phyloP scores from a whole-genome alignment of 331 rosid genomes.

The Malus hybrid region DNA sequence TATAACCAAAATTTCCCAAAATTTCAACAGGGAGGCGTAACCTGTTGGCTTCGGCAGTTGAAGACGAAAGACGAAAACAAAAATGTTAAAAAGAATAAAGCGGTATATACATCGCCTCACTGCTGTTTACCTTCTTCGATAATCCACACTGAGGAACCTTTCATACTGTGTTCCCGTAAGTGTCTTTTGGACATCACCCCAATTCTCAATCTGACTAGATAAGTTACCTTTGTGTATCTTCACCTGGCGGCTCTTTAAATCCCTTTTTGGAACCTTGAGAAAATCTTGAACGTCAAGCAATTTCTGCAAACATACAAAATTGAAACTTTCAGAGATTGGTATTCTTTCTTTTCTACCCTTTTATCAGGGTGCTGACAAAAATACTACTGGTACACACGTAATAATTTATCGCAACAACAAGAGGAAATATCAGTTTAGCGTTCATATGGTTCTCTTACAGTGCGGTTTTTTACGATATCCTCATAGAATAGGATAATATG shows the following conservation, averaged over 20 bases:
- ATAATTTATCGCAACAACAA: neutral
- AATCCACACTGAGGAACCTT: constrained; percentile 46
- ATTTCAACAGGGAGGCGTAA: constrained; percentile 42
- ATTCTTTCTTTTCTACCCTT: neutral
- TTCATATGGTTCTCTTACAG: constrained; percentile 42
- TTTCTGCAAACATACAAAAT: constrained; percentile 51
- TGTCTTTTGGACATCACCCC: constrained; percentile 53
- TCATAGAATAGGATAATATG: constrained; percentile 75
- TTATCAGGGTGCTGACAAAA: neutral
- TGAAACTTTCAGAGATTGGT: neutral
- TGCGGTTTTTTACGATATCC: constrained; percentile 71
- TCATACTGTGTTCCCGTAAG: constrained; percentile 63
- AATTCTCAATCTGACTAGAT: constrained; percentile 57
- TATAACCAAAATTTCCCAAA: constrained; percentile 28
- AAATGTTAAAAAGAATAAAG: constrained; percentile 10
- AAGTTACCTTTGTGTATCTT: constrained; percentile 84
- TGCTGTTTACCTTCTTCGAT: constrained; percentile 30
- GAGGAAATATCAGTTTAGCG: neutral
- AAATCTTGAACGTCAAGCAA: constrained; percentile 70
- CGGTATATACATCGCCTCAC: constrained; percentile 39
- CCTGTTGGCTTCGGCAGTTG: constrained; percentile 35
- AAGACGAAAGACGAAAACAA: neutral
- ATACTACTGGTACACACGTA: neutral
- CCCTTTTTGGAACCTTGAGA: constrained; percentile 68
- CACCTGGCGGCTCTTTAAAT: constrained; percentile 81